Evolutionary conservation across 768 basidiomycete genomes (phyloP), one percentile per base, ranked within the genome.

Genomic region (Serendipita indica): DNA sequence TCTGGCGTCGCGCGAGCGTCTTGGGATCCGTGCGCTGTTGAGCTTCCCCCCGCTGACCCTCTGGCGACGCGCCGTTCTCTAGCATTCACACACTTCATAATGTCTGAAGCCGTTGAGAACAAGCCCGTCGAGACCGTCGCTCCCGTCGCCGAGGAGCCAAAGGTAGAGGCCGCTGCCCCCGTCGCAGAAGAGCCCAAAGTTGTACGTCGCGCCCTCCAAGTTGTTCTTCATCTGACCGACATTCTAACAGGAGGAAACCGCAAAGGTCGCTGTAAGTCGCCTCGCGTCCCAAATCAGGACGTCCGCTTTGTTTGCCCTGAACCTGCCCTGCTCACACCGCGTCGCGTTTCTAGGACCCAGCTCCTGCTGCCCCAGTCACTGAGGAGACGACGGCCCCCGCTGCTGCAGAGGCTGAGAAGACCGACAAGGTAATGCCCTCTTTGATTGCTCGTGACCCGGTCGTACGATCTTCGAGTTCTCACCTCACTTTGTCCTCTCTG

Each of bases 1-100:
- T 56, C 30, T 34, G 10, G 28, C 52, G 10, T 1, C 22, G n/a
- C 10, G 20, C 22, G 18, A n/a, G 7, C n/a, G 41, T 43, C 27
- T n/a, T 25, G 18, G 34, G 35, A 35, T n/a, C 34, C 22, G 41
- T 39, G 49, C 28, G 30, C 28, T 52, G 49, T 58, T 41, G 18
- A 27, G 22, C 35, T 58, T 41, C 25, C 49, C 4, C 3, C n/a
- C 64, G 63, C 57, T 30, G 16, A 43, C 32, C 25, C 39, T 41
- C 14, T 20, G 27, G 61, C 62, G 59, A 61, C 61, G 59, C 41
- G 27, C 62, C 60, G 37, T 69, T 81, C 79, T 79, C 78, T 77
- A 76, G 70, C 74, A 72, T 69, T 72, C 73, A 72, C 37, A 33
- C 41, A 69, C 74, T 72, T 73, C 73, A 80, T 88, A 87, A 89